Evolutionary conservation across 202 grass and related monocot genomes (phyloP).

Genomic region (Elaeis oleifera): DNA sequence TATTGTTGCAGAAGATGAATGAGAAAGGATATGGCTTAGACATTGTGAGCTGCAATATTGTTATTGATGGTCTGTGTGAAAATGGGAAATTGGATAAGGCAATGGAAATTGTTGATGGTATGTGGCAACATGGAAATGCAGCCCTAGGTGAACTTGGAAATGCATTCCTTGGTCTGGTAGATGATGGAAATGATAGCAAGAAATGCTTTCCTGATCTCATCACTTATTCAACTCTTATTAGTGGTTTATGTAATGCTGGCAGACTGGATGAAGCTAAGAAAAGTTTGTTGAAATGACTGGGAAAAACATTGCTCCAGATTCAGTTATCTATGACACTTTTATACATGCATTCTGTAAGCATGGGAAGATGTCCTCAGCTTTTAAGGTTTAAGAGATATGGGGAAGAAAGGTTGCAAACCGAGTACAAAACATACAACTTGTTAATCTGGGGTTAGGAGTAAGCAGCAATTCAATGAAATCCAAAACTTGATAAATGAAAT

Average conservation of each 20-base stretch:
- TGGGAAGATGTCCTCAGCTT: conserved; percentile 64
- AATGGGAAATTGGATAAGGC: conserved; percentile 72
- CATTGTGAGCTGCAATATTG: conserved; percentile 80
- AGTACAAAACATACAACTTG: conserved; percentile 86
- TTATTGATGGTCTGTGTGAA: conserved; percentile 80
- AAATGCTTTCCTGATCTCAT: conserved; percentile 64
- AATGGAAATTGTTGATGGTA: conserved; percentile 70
- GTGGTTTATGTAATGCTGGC: conserved; percentile 55
- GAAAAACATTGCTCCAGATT: conserved; percentile 69
- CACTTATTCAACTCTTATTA: conserved; percentile 82
- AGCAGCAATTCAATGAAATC: conserved; percentile 66
- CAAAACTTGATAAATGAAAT: conserved; percentile 74
- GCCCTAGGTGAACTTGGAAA: conserved; percentile 70
- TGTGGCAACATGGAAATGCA: conserved; percentile 78
- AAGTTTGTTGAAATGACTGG: conserved; percentile 73
- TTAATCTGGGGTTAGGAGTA: conserved; percentile 67
- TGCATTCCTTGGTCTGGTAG: conserved; percentile 51
- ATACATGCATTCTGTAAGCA: conserved; percentile 74
- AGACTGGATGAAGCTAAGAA: conserved; percentile 81
- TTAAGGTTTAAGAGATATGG: conserved; percentile 93
- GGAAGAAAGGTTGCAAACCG: conserved; percentile 75
- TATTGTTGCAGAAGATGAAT: conserved; percentile 67
- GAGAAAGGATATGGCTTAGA: conserved; percentile 59
- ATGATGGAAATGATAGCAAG: conserved; percentile 38
- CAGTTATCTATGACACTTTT: conserved; percentile 80